Evolutionary conservation across 2,329 filamentous ascomycete genomes (phyloP).

Genomic region (Cercospora sojina): DNA sequence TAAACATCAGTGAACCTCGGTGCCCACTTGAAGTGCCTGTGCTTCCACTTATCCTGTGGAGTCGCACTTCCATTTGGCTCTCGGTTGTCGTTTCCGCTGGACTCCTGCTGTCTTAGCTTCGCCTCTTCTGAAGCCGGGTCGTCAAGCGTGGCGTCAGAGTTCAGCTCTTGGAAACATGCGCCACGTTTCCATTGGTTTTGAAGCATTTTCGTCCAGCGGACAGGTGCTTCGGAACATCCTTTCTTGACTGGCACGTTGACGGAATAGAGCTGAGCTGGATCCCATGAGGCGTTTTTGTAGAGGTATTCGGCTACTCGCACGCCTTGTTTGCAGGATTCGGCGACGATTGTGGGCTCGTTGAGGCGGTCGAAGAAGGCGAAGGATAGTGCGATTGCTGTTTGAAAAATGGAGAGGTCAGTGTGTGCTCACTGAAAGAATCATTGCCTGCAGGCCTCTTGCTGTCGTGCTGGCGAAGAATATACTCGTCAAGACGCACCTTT

Average conservation of each 20-base stretch:
- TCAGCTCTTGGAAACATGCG: constrained; percentile 81
- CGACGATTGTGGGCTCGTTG: constrained; percentile 79
- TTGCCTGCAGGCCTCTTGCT: too few relatives aligned
- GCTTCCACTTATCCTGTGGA: constrained; percentile 54
- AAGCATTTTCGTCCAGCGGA: constrained; percentile 80
- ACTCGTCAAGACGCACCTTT: too few relatives aligned
- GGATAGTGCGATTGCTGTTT: constrained; percentile 70
- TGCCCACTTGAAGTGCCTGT: constrained; percentile 94
- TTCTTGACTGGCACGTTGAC: constrained; percentile 87
- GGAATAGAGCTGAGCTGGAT: constrained; percentile 67
- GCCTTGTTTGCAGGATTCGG: constrained; percentile 70
- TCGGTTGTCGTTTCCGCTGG: constrained; percentile 35
- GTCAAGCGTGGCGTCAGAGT: constrained; percentile 58
- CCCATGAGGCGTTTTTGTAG: constrained; percentile 67
- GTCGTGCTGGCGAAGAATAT: too few relatives aligned
- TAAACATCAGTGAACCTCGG: constrained; percentile 85
- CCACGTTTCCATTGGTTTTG: constrained; percentile 88
- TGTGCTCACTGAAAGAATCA: too few relatives aligned
- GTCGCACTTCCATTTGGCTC: not conserved
- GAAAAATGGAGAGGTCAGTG: not conserved
- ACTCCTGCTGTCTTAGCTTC: constrained; percentile 66
- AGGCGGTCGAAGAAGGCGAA: constrained; percentile 87
- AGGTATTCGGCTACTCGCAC: constrained; percentile 78
- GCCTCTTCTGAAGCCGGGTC: constrained; percentile 66
- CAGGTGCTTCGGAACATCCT: constrained; percentile 65